Conservation (phyloP, 441 rosid species). For the Populus hybrid region DNA sequence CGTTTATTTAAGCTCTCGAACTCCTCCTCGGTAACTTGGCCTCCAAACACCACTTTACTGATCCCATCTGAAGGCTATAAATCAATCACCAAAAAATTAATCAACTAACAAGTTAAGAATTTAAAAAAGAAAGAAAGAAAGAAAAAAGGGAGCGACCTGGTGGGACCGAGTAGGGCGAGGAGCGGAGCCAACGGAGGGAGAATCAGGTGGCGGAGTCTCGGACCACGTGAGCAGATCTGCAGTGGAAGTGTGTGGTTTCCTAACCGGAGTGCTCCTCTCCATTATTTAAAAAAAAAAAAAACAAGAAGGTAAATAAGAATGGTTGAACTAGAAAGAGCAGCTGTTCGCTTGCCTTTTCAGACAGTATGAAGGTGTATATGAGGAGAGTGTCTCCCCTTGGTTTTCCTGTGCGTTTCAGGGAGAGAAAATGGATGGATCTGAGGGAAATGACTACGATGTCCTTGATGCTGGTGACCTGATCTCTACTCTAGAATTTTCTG, state of each 20-base stretch:
- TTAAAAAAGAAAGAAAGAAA: neutral
- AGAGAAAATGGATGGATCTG: conserved; percentile 2
- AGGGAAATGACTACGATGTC: conserved; percentile 29
- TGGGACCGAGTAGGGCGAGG: conserved; percentile 63
- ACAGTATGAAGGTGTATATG: neutral
- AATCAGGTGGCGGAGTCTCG: conserved; percentile 59
- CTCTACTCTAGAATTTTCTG: conserved; percentile 33
- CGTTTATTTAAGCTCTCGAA: conserved; percentile 73
- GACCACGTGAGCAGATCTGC: conserved; percentile 99
- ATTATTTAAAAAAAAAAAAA: conserved; percentile 25
- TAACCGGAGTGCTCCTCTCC: conserved; percentile 91
- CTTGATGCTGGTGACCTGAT: neutral
- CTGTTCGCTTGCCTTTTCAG: neutral
- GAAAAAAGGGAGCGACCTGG: conserved; percentile 39
- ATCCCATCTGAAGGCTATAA: conserved; percentile 93
- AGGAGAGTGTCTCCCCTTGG: neutral
- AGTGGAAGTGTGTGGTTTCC: conserved; percentile 81
- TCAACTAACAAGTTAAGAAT: neutral
- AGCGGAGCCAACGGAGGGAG: conserved; percentile 48
- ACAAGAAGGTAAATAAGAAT: neutral
- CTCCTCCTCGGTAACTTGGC: conserved; percentile 97
- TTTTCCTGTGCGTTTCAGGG: neutral
- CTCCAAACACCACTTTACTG: conserved; percentile 92
- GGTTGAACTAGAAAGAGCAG: neutral
- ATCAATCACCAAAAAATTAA: neutral